These are phyloP conservation scores for Lentinus tigrinus DNA, from an alignment of 768 basidiomycete genomes.

Conservation along the genomic window DNA sequence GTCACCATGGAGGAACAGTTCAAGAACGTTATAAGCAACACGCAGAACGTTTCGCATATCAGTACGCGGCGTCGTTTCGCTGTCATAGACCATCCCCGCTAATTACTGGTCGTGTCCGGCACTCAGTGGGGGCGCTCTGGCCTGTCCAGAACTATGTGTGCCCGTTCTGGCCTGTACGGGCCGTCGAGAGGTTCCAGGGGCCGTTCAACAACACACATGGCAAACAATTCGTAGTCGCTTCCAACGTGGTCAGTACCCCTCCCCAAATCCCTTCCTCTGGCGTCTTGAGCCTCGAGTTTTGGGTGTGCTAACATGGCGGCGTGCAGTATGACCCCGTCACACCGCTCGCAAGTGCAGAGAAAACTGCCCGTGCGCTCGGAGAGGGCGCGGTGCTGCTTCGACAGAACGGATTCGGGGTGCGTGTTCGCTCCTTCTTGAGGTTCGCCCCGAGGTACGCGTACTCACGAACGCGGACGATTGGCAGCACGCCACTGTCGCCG, in stretches of 20 bases:
- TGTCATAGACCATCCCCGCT: neutral
- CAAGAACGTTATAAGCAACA: neutral
- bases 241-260: constrained; percentile 4
- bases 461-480: no score
- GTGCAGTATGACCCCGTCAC: neutral
- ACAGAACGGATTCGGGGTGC: neutral
- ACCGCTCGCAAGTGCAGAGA: neutral
- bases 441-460: no score
- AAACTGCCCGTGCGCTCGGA: neutral
- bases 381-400: neutral
- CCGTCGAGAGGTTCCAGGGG: constrained; percentile 13
- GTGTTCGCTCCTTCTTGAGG: no score
- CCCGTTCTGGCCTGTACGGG: constrained; percentile 2
- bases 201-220: constrained; percentile 15
- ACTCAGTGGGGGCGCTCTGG: neutral
- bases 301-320: neutral
- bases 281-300: neutral
- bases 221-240: constrained; percentile 10
- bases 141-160: neutral
- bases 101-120: no score
- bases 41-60: neutral
- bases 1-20: neutral
- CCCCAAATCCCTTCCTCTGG: neutral
- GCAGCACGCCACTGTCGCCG: no score
- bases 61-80: neutral